These are phyloP conservation scores for Trypanosoma lewisi DNA, from an alignment of 208 protist genomes.

Conservation along the genomic window DNA sequence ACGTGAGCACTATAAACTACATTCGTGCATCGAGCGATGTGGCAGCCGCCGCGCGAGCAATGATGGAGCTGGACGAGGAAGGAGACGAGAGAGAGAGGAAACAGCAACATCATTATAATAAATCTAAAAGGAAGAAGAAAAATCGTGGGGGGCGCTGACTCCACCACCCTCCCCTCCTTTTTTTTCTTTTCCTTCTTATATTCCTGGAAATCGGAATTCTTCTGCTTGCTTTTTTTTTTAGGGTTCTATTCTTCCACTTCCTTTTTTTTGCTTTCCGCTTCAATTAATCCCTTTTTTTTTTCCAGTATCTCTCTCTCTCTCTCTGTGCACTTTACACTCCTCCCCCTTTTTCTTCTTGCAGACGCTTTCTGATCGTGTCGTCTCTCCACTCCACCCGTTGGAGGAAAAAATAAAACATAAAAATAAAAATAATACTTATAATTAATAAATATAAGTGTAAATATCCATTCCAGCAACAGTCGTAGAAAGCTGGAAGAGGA, in stretches of 20 bases:
- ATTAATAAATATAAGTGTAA: too few species aligned
- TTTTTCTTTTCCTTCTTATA: conserved; percentile 16
- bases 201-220: conserved; percentile 1
- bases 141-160: too few species aligned
- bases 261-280: conserved; percentile 5
- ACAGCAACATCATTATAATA: background rate
- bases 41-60: conserved; percentile 30
- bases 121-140: conserved; percentile 4
- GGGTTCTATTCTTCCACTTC: background rate
- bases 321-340: too few species aligned
- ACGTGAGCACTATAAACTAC: conserved; percentile 80
- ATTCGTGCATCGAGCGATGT: conserved; percentile 25
- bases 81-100: conserved; percentile 23
- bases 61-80: conserved; percentile 58
- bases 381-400: background rate
- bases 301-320: background rate
- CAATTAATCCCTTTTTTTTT: conserved; percentile 16
- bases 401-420: too few species aligned
- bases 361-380: background rate
- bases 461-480: too few species aligned
- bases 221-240: conserved; percentile 22
- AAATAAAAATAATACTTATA: too few species aligned
- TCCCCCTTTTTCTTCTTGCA: background rate
- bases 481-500: too few species aligned
- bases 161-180: background rate